Conservation (phyloP, 1,284 basidiomycete species). For the Boletellus dicymbophilus region DNA sequence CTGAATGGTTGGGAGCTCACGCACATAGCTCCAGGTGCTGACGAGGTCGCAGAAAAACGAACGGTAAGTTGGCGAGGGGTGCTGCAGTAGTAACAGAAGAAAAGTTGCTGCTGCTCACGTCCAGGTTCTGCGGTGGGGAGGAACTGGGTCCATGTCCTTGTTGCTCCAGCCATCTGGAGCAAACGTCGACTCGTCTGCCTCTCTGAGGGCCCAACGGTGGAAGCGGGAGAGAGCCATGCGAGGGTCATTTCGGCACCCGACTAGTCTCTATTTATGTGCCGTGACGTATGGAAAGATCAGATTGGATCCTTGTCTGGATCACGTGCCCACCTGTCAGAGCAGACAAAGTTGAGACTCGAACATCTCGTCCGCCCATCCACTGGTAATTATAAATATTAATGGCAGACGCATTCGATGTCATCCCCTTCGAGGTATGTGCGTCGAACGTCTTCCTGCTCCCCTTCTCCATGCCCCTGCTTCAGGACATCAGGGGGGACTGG, state of each 20-base stretch:
- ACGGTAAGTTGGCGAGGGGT: neutral
- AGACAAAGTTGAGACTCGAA: slow-evolving; percentile 17
- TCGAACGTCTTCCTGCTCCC: no score
- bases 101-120: slow-evolving; percentile 33
- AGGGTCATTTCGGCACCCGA: no score
- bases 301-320: slow-evolving; percentile 18
- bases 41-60: neutral
- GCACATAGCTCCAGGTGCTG: slow-evolving; percentile 31
- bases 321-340: slow-evolving; percentile 24
- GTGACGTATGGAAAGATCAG: no score
- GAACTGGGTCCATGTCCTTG: slow-evolving; percentile 75
- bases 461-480: slow-evolving; percentile 8
- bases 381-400: no score
- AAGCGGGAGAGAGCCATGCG: slow-evolving; percentile 8
- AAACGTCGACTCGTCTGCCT: slow-evolving; percentile 48
- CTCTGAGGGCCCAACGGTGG: slow-evolving; percentile 42
- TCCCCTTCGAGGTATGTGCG: slow-evolving; percentile 73
- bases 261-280: no score
- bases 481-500: slow-evolving; percentile 91
- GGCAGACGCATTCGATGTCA: slow-evolving; percentile 79
- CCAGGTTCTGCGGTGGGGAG: slow-evolving; percentile 60
- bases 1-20: neutral
- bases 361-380: no score
- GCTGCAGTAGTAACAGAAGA: no score
- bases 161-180: slow-evolving; percentile 63